Evolutionary conservation across 208 protist species (phyloP).

Genomic region (Acanthamoeba lenticulata): DNA sequence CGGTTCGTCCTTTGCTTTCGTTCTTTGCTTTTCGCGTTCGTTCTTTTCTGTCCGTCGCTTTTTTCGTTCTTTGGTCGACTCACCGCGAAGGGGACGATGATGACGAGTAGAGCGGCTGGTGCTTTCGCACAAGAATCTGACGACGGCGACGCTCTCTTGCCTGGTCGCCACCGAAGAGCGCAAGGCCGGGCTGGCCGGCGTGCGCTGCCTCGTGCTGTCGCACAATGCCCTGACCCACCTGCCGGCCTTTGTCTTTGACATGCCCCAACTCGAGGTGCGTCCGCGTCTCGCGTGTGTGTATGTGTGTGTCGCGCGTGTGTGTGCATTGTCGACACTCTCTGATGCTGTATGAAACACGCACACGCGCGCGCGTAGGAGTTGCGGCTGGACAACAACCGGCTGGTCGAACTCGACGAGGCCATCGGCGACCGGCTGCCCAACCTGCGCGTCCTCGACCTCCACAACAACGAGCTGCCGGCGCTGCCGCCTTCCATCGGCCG

Average conservation of each 20-base stretch:
- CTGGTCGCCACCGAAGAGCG: not conserved
- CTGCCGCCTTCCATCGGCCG: not conserved
- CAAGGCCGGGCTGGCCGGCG: not conserved
- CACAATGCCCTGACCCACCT: constrained; percentile 7
- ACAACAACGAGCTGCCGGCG: constrained; percentile 17
- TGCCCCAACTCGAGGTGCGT: constrained; percentile 39
- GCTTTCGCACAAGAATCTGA: constrained; percentile 23
- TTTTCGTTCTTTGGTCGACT: no score
- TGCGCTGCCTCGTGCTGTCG: not conserved
- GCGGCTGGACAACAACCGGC: constrained; percentile 29
- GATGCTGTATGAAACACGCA: not conserved
- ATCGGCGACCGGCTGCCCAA: constrained; percentile 17
- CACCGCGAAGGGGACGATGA: no score
- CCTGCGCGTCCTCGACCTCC: constrained; percentile 7
- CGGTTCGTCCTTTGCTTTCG: not conserved
- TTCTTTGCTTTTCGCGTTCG: not conserved
- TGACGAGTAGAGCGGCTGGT: constrained; percentile 10
- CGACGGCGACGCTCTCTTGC: not conserved
- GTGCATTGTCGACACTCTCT: not conserved
- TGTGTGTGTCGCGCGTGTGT: not conserved
- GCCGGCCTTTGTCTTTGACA: not conserved
- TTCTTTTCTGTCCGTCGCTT: not conserved
- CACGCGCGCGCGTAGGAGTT: not conserved
- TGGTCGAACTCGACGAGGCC: not conserved
- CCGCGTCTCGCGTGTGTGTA: not conserved